Evolutionary conservation across 108 stramenopile species (phyloP), one percentile per base, ranked within the genome.

Genomic region (Stephanodiscus minutulus): DNA sequence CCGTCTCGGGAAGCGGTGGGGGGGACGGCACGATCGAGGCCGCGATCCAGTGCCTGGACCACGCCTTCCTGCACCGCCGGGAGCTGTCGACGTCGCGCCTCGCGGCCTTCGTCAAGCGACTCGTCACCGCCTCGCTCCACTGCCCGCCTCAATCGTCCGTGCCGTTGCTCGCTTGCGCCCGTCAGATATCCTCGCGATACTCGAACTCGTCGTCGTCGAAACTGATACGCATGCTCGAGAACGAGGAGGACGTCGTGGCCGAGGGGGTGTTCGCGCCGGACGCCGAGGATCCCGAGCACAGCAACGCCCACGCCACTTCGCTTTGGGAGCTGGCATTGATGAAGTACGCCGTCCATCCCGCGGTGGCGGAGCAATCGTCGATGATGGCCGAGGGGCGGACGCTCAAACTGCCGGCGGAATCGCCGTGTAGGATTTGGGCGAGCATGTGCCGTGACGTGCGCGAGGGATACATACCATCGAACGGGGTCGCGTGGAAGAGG

Each of bases 181-280:
- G 95, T 28, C 88, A 90, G 72, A 58, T 96, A 25, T 41, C 87
- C 4, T 83, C 84, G 24, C 83, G 91, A 17, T 96, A 96, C 77
- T 74, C 88, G 11, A 61, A 80, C 10, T 79, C 73, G 0, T 31
- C 76, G 2, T 70, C 64, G 21, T 77, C 69, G 20, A 77, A 77
- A 60, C 49, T 82, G 8, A 82, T 83, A 2, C 88, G 83, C 28
- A 64, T 96, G 53, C 83, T 96, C 17, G 95, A 96, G 61, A 92
- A 86, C 57, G 95, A 96, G 77, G 83, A 88, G 13, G 95, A 96
- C 59, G 82, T 91, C 11, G 85, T 92, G 28, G 88, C 92, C 33
- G 82, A 88, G 28, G 91, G 92, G 44, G 66, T 83, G 33, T 89
- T 87, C 66, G 65, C 76, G 27, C 88, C 90, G 1, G 77, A 81